Evolutionary conservation across 83 land plant species (phyloP).

Genomic region (Diphasiastrum complanatum): DNA sequence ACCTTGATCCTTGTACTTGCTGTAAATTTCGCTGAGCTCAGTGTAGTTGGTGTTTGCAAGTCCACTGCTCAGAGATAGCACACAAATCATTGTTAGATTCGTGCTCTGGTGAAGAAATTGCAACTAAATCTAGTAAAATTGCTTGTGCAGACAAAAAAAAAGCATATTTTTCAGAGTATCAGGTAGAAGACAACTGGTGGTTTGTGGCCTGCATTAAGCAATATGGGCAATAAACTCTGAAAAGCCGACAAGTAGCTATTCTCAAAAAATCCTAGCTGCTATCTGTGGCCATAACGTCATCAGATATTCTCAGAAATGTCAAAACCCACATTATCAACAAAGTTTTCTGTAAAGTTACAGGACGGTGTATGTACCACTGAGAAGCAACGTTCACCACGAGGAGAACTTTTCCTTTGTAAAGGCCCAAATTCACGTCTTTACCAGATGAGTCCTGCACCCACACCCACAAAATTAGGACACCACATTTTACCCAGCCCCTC

Average conservation of each 20-base stretch:
- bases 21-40: conserved; percentile 47
- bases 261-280: not conserved
- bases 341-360: not conserved
- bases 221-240: not conserved
- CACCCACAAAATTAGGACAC: no score
- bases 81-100: no score
- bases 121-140: no score
- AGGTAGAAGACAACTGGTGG: no score
- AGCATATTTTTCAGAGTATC: no score
- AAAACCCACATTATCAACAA: not conserved
- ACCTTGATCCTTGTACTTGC: conserved; percentile 57
- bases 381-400: conserved; percentile 69
- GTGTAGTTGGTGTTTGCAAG: conserved; percentile 43
- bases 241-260: not conserved
- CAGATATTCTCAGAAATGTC: not conserved
- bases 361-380: conserved; percentile 40
- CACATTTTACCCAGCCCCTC: no score
- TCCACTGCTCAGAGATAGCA: conserved; percentile 33
- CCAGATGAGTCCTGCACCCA: conserved; percentile 51
- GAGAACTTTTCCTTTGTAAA: conserved; percentile 59
- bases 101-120: no score
- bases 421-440: conserved; percentile 43
- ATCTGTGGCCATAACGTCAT: not conserved
- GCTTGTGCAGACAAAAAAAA: no score
- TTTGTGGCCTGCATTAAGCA: no score